Evolutionary conservation across 805 yeast genomes (phyloP), one percentile per base, ranked within the genome.

Genomic region (Sugiyamaella qingdaonensis): DNA sequence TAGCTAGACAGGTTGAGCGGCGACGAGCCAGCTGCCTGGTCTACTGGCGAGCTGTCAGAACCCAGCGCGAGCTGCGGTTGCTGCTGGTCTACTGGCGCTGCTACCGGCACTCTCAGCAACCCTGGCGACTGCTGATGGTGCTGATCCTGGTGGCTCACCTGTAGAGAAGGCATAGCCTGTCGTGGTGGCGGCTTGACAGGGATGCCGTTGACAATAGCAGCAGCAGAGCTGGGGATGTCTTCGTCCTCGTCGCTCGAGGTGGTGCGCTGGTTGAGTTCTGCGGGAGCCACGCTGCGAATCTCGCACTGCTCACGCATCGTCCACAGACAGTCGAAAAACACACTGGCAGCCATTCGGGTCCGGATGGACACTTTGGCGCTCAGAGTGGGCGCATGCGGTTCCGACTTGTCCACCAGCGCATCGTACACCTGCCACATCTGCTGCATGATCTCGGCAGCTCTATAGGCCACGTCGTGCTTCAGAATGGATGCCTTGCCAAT

Each of bases 401-500:
- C 53, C 10, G 58, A 39, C 56, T 78, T 80, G 41, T 80, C 84
- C 58, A 82, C 80, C 60, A 90, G 72, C 3, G 85, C 77, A 48
- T 85, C 79, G 68, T 87, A 87, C 54, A 90, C 75, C 55, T 86
- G 88, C 99, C 99, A 92, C 74, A 90, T 84, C 64, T 90, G 90
- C 63, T 86, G 80, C 94, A 94, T 88, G 54, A 94, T 89, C 8
- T 96, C 97, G 45, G 95, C 84, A 0, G 96, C 87, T 59, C 98
- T 78, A 66, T 88, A 88, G 0, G 97, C 88, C 76, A 94, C 84
- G 65, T 92, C 99, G 69, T 91, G 94, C 62, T 89, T 89, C 61
- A 88, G 74, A 29, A 92, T 85, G 0, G 97, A 88, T 0, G 96
- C 95, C 55, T 82, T 82, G 53, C 82, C 78, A 1, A 94, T 82